Evolutionary conservation across 2,329 filamentous ascomycete genomes (phyloP).

Genomic region (Sclerotinia trifoliorum): DNA sequence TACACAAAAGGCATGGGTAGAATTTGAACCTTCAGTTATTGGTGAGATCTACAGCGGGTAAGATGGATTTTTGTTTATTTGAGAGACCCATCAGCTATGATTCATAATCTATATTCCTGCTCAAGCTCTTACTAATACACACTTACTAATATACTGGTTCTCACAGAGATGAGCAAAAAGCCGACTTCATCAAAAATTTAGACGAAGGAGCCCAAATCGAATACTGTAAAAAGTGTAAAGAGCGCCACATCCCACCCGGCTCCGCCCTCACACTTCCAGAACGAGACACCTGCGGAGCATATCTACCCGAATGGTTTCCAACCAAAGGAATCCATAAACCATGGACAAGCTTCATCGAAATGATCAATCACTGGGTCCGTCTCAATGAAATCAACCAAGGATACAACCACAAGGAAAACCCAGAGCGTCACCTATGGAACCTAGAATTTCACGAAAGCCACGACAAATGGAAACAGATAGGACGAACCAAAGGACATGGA

Average conservation of each 20-base stretch:
- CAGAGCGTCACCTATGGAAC: slow-evolving; percentile 27
- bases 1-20: slow-evolving; percentile 13
- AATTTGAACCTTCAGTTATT: slow-evolving; percentile 14
- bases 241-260: slow-evolving; percentile 35
- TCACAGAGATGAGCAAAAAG: slow-evolving; percentile 17
- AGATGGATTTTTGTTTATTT: neutral
- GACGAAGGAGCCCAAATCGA: slow-evolving; percentile 24
- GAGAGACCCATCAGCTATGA: neutral
- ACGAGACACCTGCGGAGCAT: slow-evolving; percentile 34
- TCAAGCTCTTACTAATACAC: neutral
- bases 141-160: neutral
- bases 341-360: slow-evolving; percentile 27
- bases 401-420: slow-evolving; percentile 17
- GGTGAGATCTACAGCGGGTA: slow-evolving; percentile 17
- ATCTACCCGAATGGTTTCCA: slow-evolving; percentile 38
- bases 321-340: slow-evolving; percentile 25
- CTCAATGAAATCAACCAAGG: slow-evolving; percentile 27
- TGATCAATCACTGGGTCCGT: slow-evolving; percentile 29
- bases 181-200: slow-evolving; percentile 23
- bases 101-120: neutral
- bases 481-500: slow-evolving; percentile 22
- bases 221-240: slow-evolving; percentile 34
- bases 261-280: slow-evolving; percentile 29
- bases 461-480: slow-evolving; percentile 30
- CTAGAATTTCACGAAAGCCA: slow-evolving; percentile 33